Evolutionary conservation across 305 asterid genomes (phyloP), one percentile per base, ranked within the genome.

Genomic region (Monarda citriodora): DNA sequence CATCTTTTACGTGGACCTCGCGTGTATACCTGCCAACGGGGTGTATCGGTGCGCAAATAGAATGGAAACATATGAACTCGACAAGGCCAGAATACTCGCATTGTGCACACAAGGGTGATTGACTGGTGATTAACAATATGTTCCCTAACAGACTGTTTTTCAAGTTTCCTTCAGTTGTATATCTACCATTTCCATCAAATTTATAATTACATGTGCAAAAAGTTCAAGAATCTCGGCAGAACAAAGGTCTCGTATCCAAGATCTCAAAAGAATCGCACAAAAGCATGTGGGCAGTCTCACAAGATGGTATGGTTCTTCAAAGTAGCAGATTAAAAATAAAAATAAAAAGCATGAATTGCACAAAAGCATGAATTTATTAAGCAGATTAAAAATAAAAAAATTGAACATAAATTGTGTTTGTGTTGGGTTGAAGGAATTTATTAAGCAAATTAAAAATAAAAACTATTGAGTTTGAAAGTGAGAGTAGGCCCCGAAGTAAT

Each of bases 141-240:
- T 62, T 72, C 65, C 71, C 72, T 58, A 70, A 65, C 65, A 56
- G 62, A 60, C 60, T 41, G 23, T 48, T 58, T 12, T 9, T 45
- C 50, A 38, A 52, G 34, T 67, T 41, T 66, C 64, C 70, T 45
- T 73, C 64, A 57, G 61, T 41, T 17, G 53, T 56, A 56, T 66
- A 75, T 60, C 67, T 63, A 61, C 63, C 60, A 64, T 61, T 40
- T 63, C 61, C 79, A 56, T 60, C 67, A 51, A 65, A 74, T 72
- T 69, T 79, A 76, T 83, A 72, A 69, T 49, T 41, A 72, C 55
- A 67, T 73, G 67, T 72, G 67, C 77, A 74, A 53, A 56, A 64
- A 61, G 69, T 69, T 61, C 46, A 12, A 69, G 60, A 70, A 67
- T 64, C 60, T 64, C 55, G 18, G 53, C 51, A 9, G 38, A 8